Percentiles rank a stretch among this genome's conserved stretches.
phyloP scores from a whole-genome alignment of 352 stramenopile genomes.

The Pythium aristosporum region DNA sequence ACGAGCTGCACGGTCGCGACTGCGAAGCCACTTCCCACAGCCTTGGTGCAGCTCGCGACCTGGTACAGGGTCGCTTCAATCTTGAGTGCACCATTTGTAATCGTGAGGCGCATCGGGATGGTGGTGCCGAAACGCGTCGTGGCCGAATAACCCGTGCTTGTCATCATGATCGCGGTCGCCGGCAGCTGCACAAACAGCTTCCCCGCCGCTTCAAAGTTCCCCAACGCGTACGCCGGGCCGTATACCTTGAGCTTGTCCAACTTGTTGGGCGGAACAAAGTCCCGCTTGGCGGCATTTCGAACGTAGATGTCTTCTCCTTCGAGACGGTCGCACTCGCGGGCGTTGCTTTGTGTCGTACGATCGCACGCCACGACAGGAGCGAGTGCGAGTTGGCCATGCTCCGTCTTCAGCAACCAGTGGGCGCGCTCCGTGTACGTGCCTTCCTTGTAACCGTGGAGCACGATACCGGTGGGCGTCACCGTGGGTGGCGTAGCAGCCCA shows the following conservation, averaged over 20 bases:
- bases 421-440: constrained; percentile 23
- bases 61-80: constrained; percentile 15
- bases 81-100: constrained; percentile 13
- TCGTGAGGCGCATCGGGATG: constrained; percentile 18
- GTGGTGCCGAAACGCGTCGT: constrained; percentile 24
- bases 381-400: constrained; percentile 16
- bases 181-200: constrained; percentile 26
- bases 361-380: constrained; percentile 13
- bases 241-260: constrained; percentile 26
- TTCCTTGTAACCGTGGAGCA: constrained; percentile 17
- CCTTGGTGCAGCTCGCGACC: constrained; percentile 18
- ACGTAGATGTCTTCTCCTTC: constrained; percentile 20
- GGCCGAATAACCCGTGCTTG: constrained; percentile 19
- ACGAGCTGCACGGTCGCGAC: constrained; percentile 19
- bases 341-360: constrained; percentile 25
- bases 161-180: constrained; percentile 20
- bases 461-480: not conserved
- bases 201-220: constrained; percentile 25
- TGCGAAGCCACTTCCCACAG: constrained; percentile 24
- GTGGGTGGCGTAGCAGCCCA: constrained; percentile 8
- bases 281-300: constrained; percentile 15
- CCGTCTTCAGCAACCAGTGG: constrained; percentile 21
- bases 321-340: constrained; percentile 24
- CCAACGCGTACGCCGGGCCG: constrained; percentile 19
- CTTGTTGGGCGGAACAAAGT: constrained; percentile 23